Percentiles rank a stretch among this genome's conserved stretches.
Conservation (phyloP, 108 stramenopile species). For the Epithemia pelagica region DNA sequence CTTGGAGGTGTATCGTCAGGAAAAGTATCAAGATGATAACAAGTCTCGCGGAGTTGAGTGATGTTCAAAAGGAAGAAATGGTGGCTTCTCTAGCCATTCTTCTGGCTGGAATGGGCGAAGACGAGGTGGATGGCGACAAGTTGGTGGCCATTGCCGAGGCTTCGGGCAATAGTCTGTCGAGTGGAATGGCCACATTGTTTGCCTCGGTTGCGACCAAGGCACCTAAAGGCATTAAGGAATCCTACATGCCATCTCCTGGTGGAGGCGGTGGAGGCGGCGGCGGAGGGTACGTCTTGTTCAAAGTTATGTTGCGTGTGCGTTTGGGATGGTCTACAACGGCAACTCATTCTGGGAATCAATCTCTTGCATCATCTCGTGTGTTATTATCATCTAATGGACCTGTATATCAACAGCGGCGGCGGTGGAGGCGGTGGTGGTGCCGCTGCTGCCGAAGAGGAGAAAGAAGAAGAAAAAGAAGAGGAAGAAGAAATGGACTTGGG, state of each 20-base stretch:
- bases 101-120: slow-evolving; percentile 42
- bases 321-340: no score
- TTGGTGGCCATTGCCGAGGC: slow-evolving; percentile 61
- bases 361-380: no score
- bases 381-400: no score
- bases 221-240: slow-evolving; percentile 26
- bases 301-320: no score
- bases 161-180: slow-evolving; percentile 56
- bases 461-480: slow-evolving; percentile 31
- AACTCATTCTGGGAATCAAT: no score
- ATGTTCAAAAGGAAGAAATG: slow-evolving; percentile 74
- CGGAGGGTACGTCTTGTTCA: slow-evolving; percentile 20
- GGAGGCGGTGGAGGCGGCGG: slow-evolving; percentile 74
- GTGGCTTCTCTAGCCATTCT: slow-evolving; percentile 75
- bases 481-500: slow-evolving; percentile 52
- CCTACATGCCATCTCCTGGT: slow-evolving; percentile 38
- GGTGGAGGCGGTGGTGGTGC: slow-evolving; percentile 51
- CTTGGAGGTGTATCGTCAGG: no score
- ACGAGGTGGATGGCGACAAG: slow-evolving; percentile 55
- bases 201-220: slow-evolving; percentile 41
- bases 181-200: slow-evolving; percentile 62
- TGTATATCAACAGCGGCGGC: slow-evolving; percentile 39
- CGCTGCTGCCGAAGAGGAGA: slow-evolving; percentile 34
- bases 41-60: slow-evolving; percentile 53
- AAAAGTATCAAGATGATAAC: slow-evolving; percentile 62